phyloP scores from a whole-genome alignment of 2,329 filamentous ascomycete species.

The Exophiala spinifera region DNA sequence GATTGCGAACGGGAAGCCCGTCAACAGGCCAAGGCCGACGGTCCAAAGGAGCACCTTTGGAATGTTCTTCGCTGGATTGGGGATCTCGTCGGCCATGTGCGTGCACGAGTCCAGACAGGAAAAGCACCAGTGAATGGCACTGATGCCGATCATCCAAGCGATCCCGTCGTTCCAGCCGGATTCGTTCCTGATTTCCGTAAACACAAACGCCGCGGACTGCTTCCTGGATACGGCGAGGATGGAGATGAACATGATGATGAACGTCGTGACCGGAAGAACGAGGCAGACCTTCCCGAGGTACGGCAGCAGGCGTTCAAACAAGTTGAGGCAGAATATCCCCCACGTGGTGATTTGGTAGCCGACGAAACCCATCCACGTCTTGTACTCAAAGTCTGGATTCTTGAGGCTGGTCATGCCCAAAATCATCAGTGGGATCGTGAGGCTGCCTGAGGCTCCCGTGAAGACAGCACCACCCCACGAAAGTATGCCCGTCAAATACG shows the following conservation, averaged over 20 bases:
- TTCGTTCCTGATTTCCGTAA: conserved; percentile 20
- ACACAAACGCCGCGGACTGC: conserved; percentile 19
- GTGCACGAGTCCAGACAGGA: conserved; percentile 17
- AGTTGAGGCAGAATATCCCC: conserved; percentile 8
- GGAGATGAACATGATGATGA: conserved; percentile 31
- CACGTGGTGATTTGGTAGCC: conserved; percentile 21
- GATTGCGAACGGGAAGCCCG: conserved; percentile 13
- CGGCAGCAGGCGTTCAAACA: conserved; percentile 10
- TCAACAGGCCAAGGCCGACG: not conserved
- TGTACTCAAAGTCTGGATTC: not conserved
- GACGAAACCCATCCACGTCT: conserved; percentile 28
- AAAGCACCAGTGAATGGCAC: conserved; percentile 5
- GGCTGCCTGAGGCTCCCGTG: too few species aligned
- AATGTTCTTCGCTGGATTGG: conserved; percentile 14
- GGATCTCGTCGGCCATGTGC: conserved; percentile 21
- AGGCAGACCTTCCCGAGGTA: conserved; percentile 14
- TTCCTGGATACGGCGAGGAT: conserved; percentile 27
- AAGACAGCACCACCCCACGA: too few species aligned
- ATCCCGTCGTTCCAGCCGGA: conserved; percentile 31
- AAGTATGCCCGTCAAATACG: too few species aligned
- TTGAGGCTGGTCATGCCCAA: too few species aligned
- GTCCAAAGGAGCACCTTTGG: conserved; percentile 13
- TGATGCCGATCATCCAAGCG: conserved; percentile 17
- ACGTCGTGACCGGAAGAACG: conserved; percentile 18
- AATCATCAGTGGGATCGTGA: too few species aligned